phyloP scores from a whole-genome alignment of 495 filamentous ascomycete genomes.

The Jackrogersella multiformis region DNA sequence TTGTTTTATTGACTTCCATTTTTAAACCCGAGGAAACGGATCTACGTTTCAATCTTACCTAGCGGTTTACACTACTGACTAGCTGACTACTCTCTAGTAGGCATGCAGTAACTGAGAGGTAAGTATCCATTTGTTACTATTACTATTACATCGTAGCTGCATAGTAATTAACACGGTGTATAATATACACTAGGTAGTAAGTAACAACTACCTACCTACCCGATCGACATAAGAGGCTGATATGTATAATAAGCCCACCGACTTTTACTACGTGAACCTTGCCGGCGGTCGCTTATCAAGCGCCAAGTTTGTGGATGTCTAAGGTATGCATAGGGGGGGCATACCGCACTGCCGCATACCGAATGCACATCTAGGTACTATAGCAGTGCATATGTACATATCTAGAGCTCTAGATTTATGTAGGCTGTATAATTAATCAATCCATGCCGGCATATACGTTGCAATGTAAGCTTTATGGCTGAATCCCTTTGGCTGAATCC shows the following conservation, averaged over 20 bases:
- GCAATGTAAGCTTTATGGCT: conserved; percentile 19
- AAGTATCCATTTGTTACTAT: background rate
- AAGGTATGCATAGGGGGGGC: background rate
- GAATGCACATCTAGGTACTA: conserved; percentile 7
- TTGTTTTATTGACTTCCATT: conserved; percentile 20
- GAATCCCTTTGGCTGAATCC: background rate
- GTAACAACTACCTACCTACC: background rate
- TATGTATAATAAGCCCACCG: conserved; percentile 25
- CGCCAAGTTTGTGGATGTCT: background rate
- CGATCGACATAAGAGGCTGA: conserved; percentile 31
- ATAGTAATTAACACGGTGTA: background rate
- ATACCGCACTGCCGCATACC: background rate
- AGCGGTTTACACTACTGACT: too few species aligned
- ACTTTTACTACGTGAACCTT: background rate
- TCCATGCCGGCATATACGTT: conserved; percentile 22
- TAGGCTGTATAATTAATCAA: conserved; percentile 26
- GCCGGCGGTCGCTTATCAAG: conserved; percentile 13
- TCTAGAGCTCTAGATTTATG: conserved; percentile 10
- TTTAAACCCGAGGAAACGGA: conserved; percentile 17
- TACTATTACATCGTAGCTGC: background rate
- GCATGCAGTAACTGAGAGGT: too few species aligned
- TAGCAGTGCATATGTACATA: conserved; percentile 3
- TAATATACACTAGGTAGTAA: background rate
- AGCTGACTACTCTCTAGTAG: too few species aligned
- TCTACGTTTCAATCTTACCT: conserved; percentile 28